Base-by-base conservation (phyloP, 2,329 filamentous ascomycete genomes). In the Dactylella cylindrospora region DNA sequence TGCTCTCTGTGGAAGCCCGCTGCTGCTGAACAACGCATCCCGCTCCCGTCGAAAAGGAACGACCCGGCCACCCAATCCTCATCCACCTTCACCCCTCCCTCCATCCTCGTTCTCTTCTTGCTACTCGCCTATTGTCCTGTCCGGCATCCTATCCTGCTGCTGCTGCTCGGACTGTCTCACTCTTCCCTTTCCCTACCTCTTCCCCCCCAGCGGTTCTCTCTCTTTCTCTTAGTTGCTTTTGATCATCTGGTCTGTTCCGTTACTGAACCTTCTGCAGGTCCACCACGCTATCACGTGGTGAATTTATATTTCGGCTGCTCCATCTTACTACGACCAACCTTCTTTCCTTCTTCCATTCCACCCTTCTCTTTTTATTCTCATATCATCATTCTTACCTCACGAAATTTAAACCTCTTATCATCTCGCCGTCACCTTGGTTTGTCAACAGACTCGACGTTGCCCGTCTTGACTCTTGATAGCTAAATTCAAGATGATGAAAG, bases 231-330 rank as follows among this genome's bases (percentile, higher is more conserved):
- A 19, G 29, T 17, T 41, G 15, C 13, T 51, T 41, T 43, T 52
- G 49, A 35, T 52, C 47, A 43, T 43, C 28, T 32, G 49, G 10
- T 36, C 28, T 35, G 36, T 19, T 15, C 36, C 62, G 46, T 53
- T 62, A 65, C 55, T 61, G 62, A 65, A 52, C 54, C 65, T 52
- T 64, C 65, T 61, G 50, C 52, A 64, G 45, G 57, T 64, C 66
- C 57, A 65, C 67, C 66, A 65, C 65, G 66, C 59, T 64, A 67
- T 67, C 66, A 67, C 66, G 66, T 67, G 66, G 66, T 65, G 64
- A 66, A 66, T 67, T 65, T 65, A 59, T 59, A 36, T 47, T 55
- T 57, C 57, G 55, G 60, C 64, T 66, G 65, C 65, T 62, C 50
- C 60, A 52, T 60, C 60, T 64, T 45, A 51, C 60, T 55, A 52